phyloP scores from a whole-genome alignment of 1,284 basidiomycete genomes.

The Sanghuangporus sanghuang region DNA sequence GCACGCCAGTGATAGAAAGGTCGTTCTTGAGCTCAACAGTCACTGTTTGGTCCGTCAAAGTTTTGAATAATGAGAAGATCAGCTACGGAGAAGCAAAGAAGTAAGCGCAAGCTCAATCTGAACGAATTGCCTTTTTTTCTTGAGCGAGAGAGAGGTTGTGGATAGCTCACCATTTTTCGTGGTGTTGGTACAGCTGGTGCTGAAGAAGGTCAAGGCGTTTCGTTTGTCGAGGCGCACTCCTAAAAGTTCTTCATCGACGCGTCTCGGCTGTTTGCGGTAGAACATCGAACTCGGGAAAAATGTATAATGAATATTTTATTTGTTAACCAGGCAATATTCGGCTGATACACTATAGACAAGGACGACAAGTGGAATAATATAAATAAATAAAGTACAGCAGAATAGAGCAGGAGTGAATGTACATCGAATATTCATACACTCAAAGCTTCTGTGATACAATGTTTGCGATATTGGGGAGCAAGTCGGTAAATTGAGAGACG shows the following conservation, averaged over 20 bases:
- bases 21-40: slow-evolving; percentile 99
- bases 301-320: neutral
- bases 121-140: neutral
- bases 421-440: neutral
- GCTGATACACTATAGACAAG: too few species aligned
- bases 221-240: too few species aligned
- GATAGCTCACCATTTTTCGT: neutral
- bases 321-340: too few species aligned
- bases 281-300: neutral
- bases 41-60: slow-evolving; percentile 93
- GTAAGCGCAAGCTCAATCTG: too few species aligned
- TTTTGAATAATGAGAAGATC: slow-evolving; percentile 99
- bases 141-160: too few species aligned
- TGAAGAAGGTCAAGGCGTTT: too few species aligned
- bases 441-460: neutral
- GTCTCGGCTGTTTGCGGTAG: neutral
- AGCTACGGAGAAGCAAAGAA: slow-evolving; percentile 46
- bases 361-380: too few species aligned
- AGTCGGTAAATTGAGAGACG: neutral
- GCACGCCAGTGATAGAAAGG: slow-evolving; percentile 90
- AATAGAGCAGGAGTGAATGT: neutral
- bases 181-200: too few species aligned
- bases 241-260: too few species aligned
- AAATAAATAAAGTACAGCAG: too few species aligned
- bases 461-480: neutral